Conservation (phyloP, 1,284 basidiomycete genomes). For the Leccinum griseonigrum region DNA sequence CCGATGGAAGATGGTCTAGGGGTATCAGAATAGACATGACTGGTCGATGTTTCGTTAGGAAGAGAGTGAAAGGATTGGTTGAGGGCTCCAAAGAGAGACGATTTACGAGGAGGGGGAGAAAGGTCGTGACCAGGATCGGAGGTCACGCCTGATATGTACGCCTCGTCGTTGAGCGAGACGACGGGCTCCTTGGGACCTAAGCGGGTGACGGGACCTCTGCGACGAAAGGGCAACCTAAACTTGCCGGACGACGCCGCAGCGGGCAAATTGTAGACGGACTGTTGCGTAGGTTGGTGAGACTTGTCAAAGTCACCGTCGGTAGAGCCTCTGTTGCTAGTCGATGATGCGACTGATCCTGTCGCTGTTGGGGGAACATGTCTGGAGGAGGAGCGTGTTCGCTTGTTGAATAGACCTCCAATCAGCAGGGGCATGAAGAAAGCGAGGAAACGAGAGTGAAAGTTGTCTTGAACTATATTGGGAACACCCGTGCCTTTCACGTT, state of each 20-base stretch:
- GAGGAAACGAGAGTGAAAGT: slow-evolving; percentile 2
- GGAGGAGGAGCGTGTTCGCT: slow-evolving; percentile 10
- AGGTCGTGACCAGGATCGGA: slow-evolving; percentile 40
- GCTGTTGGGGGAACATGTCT: slow-evolving; percentile 9
- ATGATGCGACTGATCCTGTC: slow-evolving; percentile 38
- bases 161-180: slow-evolving; percentile 24
- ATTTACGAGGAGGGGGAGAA: slow-evolving; percentile 49
- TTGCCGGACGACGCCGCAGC: slow-evolving; percentile 35
- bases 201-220: slow-evolving; percentile 13
- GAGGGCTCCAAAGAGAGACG: slow-evolving; percentile 54
- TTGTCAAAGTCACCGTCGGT: slow-evolving; percentile 43
- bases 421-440: slow-evolving; percentile 28
- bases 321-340: slow-evolving; percentile 27
- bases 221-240: slow-evolving; percentile 39
- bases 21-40: slow-evolving; percentile 24
- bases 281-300: slow-evolving; percentile 26
- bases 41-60: slow-evolving; percentile 37
- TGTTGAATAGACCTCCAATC: slow-evolving; percentile 27
- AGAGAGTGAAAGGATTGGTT: slow-evolving; percentile 56
- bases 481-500: slow-evolving; percentile 2
- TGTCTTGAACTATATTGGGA: slow-evolving; percentile 1
- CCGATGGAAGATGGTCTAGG: slow-evolving; percentile 24
- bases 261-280: slow-evolving; percentile 30
- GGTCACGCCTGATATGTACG: slow-evolving; percentile 30
- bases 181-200: slow-evolving; percentile 1